Evolutionary conservation across 2,329 filamentous ascomycete species (phyloP).

Genomic region (Phaeophleospora eucalypticola): DNA sequence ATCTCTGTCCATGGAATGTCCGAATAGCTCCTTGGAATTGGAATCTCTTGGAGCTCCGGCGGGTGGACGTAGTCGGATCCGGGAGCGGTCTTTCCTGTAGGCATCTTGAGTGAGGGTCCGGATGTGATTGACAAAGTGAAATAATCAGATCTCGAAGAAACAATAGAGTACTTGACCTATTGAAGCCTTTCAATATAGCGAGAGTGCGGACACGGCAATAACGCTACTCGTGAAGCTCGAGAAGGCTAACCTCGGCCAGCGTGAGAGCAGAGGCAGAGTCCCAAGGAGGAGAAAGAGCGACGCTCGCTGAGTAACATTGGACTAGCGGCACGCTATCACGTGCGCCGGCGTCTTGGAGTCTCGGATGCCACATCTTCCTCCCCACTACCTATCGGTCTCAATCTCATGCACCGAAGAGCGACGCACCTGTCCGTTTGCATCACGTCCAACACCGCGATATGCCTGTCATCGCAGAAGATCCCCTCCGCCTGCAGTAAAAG

Average conservation of each 20-base stretch:
- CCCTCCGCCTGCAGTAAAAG: not conserved
- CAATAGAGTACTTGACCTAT: not conserved
- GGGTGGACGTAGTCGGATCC: conserved; percentile 19
- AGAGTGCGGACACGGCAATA: not conserved
- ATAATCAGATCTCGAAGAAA: not conserved
- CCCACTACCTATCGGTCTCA: not conserved
- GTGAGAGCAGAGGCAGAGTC: not conserved
- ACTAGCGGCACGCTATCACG: not conserved
- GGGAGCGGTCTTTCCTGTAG: conserved; percentile 8
- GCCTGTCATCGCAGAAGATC: not conserved
- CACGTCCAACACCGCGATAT: not conserved
- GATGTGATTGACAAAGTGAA: not conserved
- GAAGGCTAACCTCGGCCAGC: conserved; percentile 2
- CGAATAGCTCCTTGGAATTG: conserved; percentile 33
- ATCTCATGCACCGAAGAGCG: not conserved
- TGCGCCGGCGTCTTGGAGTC: not conserved
- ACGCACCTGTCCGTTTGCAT: not conserved
- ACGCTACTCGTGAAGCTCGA: conserved; percentile 2
- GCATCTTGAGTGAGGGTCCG: conserved; percentile 8
- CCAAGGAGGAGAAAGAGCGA: not conserved
- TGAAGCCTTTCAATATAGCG: not conserved
- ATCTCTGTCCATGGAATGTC: conserved; percentile 40
- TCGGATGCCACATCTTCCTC: not conserved
- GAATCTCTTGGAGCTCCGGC: conserved; percentile 16
- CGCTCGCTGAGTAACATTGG: not conserved